These are phyloP conservation scores for Papilionanthe hybrid DNA, from an alignment of 116 monocot species.

Conservation along the genomic window DNA sequence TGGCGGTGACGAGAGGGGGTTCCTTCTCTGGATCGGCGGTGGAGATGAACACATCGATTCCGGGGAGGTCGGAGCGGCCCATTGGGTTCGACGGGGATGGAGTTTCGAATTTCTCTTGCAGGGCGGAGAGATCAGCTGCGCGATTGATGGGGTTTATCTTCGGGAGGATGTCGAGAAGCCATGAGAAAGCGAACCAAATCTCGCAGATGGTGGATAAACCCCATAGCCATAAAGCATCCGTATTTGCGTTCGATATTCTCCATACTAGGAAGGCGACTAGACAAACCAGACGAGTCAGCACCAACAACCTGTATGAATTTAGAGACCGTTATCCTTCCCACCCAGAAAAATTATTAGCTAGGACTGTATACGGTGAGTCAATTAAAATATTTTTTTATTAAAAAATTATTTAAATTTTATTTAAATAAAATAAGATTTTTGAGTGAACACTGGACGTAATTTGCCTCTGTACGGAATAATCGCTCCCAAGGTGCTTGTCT, in stretches of 20 bases:
- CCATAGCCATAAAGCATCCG: constrained; percentile 88
- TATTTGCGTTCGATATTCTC: constrained; percentile 68
- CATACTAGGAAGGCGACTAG: constrained; percentile 50
- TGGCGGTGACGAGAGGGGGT: constrained; percentile 81
- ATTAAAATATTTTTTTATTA: too few species aligned
- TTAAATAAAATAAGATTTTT: too few species aligned
- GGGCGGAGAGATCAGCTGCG: constrained; percentile 57
- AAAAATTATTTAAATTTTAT: too few species aligned
- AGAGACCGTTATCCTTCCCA: too few species aligned
- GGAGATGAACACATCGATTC: constrained; percentile 81
- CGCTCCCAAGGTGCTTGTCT: too few species aligned
- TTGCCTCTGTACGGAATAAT: too few species aligned
- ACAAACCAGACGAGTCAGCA: constrained; percentile 46
- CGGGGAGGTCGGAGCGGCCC: constrained; percentile 84
- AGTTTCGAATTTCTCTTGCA: constrained; percentile 72
- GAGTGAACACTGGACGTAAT: too few species aligned
- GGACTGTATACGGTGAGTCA: too few species aligned
- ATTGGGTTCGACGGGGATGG: constrained; percentile 61
- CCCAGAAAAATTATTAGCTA: too few species aligned
- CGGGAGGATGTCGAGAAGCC: constrained; percentile 82
- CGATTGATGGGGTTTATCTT: constrained; percentile 92
- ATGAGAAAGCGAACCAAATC: constrained; percentile 93
- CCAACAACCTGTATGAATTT: constrained; percentile 37
- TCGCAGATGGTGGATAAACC: constrained; percentile 79
- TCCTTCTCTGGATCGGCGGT: constrained; percentile 95